phyloP scores from a whole-genome alignment of 345 rosid genomes.

The Conringia planisiliqua region DNA sequence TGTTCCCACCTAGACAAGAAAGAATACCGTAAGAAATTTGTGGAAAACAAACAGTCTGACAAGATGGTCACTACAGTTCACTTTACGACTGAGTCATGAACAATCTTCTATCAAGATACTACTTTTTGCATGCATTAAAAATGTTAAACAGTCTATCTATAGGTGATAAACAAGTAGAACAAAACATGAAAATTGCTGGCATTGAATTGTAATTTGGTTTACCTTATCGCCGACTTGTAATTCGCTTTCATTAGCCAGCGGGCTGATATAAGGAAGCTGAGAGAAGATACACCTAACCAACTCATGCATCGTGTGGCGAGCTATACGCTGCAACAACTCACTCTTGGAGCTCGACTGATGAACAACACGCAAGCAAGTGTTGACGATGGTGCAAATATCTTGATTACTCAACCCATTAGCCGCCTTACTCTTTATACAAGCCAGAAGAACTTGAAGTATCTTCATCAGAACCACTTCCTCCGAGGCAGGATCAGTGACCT shows the following conservation, averaged over 20 bases:
- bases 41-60: conserved; percentile 1
- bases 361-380: conserved; percentile 71
- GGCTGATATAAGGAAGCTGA: conserved; percentile 48
- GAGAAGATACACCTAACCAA: conserved; percentile 67
- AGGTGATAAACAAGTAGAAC: background rate
- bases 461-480: conserved; percentile 81
- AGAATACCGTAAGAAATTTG: conserved; percentile 18
- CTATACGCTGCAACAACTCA: conserved; percentile 70
- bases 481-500: conserved; percentile 70
- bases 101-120: background rate
- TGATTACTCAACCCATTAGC: conserved; percentile 58
- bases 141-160: conserved; percentile 8
- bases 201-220: background rate
- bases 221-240: conserved; percentile 38
- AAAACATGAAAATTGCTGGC: background rate
- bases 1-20: conserved; percentile 41
- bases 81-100: conserved; percentile 4
- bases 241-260: conserved; percentile 27
- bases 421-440: conserved; percentile 77
- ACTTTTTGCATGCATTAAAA: background rate
- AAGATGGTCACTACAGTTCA: conserved; percentile 1
- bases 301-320: conserved; percentile 77
- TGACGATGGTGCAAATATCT: conserved; percentile 63
- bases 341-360: conserved; percentile 71
- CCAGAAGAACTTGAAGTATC: conserved; percentile 78